Evolutionary conservation across 306 rosid species (phyloP), one percentile per base, ranked within the genome.

Genomic region (Spatholobus suberectus): DNA sequence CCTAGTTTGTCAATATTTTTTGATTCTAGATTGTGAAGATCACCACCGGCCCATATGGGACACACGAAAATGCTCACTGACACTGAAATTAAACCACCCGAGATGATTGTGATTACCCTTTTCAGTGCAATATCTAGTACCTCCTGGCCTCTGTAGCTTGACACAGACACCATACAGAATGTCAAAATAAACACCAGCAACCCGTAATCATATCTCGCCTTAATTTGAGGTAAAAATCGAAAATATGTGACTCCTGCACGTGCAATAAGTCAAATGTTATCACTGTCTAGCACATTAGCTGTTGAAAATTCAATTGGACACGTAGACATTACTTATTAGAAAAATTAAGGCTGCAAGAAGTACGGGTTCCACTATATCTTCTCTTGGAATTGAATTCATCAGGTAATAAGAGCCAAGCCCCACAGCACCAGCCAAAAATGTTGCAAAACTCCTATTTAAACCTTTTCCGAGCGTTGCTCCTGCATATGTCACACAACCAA

Each of bases 131-230:
- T 83, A 5, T 85, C 61, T 27, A 83, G 6, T 20, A 88, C 78
- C 20, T 85, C 63, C 0, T 55, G 32, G 1, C 81, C 86, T 66
- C 85, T 70, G 37, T 81, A 85, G 55, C 95, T 78, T 0, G 91
- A 86, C 2, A 89, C 77, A 2, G 89, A 82, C 32, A 91, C 84
- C 80, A 89, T 5, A 37, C 90, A 75, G 75, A 85, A 89, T 18
- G 91, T 88, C 82, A 91, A 77, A 61, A 88, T 85, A 71, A 85
- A 89, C 51, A 88, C 85, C 24, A 86, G 51, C 54, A 88, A 79
- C 43, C 92, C 92, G 17, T 89, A 91, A 67, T 91, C 96, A 21
- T 88, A 86, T 80, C 90, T 83, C 0, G 90, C 88, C 73, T 90
- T 88, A 17, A 90, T 57, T 61, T 46, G 8, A 0, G 90, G 92